phyloP scores from a whole-genome alignment of 2,329 filamentous ascomycete genomes.

The Fusarium coicis region DNA sequence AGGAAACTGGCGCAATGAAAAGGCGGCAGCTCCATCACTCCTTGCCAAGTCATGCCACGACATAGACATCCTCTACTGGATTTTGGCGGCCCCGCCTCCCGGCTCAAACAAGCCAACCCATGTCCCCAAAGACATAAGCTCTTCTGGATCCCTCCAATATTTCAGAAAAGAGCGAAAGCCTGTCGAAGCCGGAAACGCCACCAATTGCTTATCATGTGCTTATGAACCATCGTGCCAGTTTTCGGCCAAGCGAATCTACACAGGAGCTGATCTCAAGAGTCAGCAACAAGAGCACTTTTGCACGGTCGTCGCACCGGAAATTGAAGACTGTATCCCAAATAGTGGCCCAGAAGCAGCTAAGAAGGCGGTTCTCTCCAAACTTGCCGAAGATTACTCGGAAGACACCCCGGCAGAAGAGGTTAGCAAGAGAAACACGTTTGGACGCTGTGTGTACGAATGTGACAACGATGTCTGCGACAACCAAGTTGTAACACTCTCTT shows the following conservation, averaged over 20 bases:
- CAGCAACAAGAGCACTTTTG: constrained; percentile 1
- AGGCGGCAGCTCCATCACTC: background rate
- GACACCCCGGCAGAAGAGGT: background rate
- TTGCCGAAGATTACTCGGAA: background rate
- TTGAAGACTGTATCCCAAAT: background rate
- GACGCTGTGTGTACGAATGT: background rate
- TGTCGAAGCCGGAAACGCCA: background rate
- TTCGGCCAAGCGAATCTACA: background rate
- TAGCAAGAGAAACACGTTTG: background rate
- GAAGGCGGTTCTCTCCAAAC: background rate
- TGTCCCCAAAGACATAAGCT: background rate
- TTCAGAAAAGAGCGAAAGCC: background rate
- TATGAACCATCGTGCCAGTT: background rate
- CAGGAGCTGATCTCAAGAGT: background rate
- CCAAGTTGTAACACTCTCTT: background rate
- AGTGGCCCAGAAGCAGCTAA: background rate
- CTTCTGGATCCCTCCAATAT: background rate
- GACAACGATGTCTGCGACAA: background rate
- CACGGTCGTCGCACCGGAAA: background rate
- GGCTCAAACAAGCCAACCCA: background rate
- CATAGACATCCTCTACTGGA: background rate
- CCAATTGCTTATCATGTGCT: background rate
- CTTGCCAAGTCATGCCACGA: background rate
- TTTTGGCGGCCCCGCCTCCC: background rate
- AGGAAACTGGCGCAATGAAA: constrained; percentile 1